Percentiles rank a stretch among this genome's conserved stretches.
These are phyloP conservation scores for Spergularia marina DNA, from an alignment of 148 eudicot genomes.

Conservation along the genomic window DNA sequence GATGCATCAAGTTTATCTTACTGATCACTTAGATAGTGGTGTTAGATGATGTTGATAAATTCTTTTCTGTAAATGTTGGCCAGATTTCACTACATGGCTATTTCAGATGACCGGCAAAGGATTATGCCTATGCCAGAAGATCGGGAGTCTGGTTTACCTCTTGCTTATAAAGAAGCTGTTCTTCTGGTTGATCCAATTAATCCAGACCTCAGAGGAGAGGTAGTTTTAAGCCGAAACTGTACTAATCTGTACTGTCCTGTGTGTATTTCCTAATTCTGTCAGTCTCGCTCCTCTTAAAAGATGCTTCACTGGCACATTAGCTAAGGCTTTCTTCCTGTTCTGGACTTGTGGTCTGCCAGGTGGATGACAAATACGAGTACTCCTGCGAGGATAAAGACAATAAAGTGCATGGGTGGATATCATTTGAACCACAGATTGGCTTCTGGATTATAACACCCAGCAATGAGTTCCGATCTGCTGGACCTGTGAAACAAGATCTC, in stretches of 20 bases:
- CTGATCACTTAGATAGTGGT: not conserved
- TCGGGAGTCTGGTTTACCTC: slow-evolving; percentile 37
- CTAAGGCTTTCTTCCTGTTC: not conserved
- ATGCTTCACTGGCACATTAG: not conserved
- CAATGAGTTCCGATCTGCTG: slow-evolving; percentile 50
- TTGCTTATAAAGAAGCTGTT: slow-evolving; percentile 57
- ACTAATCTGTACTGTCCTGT: not conserved
- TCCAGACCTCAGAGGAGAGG: slow-evolving; percentile 44
- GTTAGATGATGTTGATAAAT: not conserved
- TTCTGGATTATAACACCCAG: slow-evolving; percentile 60
- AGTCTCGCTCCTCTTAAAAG: not conserved
- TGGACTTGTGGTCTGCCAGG: slow-evolving; percentile 32
- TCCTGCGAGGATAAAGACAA: slow-evolving; percentile 58
- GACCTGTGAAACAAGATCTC: slow-evolving; percentile 63
- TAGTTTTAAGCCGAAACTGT: slow-evolving; percentile 4
- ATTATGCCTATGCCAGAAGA: slow-evolving; percentile 61
- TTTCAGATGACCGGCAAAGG: slow-evolving; percentile 60
- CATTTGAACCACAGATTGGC: slow-evolving; percentile 42
- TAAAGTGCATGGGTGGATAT: slow-evolving; percentile 67
- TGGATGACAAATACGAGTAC: slow-evolving; percentile 78
- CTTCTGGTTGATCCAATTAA: slow-evolving; percentile 37
- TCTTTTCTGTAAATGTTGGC: not conserved
- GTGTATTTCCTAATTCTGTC: not conserved
- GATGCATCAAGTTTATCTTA: not conserved
- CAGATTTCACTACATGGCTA: slow-evolving; percentile 80